Conservation (phyloP, 2,329 filamentous ascomycete species). For the Colletotrichum nymphaeae region DNA sequence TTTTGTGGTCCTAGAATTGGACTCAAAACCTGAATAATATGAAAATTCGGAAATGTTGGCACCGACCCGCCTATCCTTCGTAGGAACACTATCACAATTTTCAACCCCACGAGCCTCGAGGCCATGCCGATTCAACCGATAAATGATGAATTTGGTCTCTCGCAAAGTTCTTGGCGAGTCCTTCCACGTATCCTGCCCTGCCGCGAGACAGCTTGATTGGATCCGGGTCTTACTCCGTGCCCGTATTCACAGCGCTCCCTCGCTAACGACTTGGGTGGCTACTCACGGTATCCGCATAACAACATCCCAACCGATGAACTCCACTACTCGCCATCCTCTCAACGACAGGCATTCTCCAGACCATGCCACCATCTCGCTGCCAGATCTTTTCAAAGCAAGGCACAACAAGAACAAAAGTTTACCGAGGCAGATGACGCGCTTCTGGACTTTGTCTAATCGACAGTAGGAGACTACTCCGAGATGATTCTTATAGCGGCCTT, state of each 20-base stretch:
- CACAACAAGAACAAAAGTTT: background rate
- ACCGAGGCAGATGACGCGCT: background rate
- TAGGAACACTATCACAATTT: background rate
- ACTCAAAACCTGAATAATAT: background rate
- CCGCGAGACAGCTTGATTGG: background rate
- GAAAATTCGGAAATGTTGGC: background rate
- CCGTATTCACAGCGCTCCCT: background rate
- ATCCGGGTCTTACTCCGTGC: background rate
- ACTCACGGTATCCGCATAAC: background rate
- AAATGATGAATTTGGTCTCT: background rate
- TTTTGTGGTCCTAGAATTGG: background rate
- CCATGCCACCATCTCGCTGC: background rate
- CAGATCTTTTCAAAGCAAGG: background rate
- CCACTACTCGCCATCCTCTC: background rate
- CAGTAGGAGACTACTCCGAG: background rate
- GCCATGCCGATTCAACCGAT: background rate
- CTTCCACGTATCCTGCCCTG: background rate
- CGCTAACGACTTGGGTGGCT: background rate
- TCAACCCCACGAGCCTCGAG: background rate
- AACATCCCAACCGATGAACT: background rate
- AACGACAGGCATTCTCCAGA: slow-evolving; percentile 4
- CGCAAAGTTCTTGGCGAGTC: background rate
- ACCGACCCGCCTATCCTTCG: background rate
- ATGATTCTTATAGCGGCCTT: background rate
- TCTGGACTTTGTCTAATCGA: background rate